Evolutionary conservation across 805 yeast genomes (phyloP), one percentile per base, ranked within the genome.

Genomic region (Kazachstania martiniae): DNA sequence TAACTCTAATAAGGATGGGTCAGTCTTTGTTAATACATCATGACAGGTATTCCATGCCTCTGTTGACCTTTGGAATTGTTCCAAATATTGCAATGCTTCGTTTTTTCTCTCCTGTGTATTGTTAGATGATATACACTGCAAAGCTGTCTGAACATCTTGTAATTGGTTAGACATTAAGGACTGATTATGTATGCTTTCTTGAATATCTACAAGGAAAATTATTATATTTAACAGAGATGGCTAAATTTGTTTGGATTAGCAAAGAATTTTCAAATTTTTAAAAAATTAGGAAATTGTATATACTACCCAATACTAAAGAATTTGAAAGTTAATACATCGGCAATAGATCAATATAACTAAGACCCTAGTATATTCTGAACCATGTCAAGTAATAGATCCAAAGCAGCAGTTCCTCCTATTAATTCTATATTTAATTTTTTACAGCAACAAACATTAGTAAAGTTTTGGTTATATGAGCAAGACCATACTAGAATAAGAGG

Each of bases 381-480:
- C n/a, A 48, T 52, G 54, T 44, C 55, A 10, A 27, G 42, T 34
- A 38, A 31, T 10, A 34, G 33, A 21, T 32, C 47, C 13, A 48
- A 41, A 21, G 41, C 50, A 3, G 70, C 76, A 63, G 70, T 86
- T 31, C 95, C 95, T 34, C 98, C 98, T 13, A 85, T 91, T 60
- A 87, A 86, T 56, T 74, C 86, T 51, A 72, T 91, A 30, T 91
- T 87, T 66, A 79, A 81, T 55, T 81, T 73, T 51, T 67, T 89
- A 40, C 95, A 87, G 55, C 81, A 81, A 45, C 89, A 83, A 46
- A 63, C 81, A 1, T 61, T 65, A 13, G 96, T 91, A 21, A 72
- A 78, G 6, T 73, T 91, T 22, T 89, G 96, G 96, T 63, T 91
- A 8, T 86, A 69, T 43, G 97, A 91, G 49, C 95, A 91, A 56